These are phyloP conservation scores for Monilinia fructigena DNA, from an alignment of 2,329 filamentous ascomycete species.

Conservation along the genomic window DNA sequence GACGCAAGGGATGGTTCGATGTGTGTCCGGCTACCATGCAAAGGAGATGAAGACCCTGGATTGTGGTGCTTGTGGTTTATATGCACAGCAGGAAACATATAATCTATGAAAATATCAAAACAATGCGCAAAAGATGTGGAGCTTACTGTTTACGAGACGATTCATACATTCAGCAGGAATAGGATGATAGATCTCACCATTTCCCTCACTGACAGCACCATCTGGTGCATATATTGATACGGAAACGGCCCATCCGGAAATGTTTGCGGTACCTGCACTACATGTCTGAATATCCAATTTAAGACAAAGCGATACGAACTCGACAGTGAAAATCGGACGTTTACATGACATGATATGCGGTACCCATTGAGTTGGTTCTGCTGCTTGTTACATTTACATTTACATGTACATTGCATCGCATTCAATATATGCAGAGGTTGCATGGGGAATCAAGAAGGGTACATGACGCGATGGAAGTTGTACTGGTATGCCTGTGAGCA, in stretches of 20 bases:
- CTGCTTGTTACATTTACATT: not conserved
- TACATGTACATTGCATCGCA: constrained; percentile 3
- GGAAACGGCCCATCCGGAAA: not conserved
- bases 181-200: not conserved
- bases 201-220: not conserved
- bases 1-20: not conserved
- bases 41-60: not conserved
- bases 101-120: not conserved
- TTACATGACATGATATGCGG: not conserved
- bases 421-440: constrained; percentile 11
- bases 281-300: not conserved
- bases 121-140: not conserved
- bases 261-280: not conserved
- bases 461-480: not conserved
- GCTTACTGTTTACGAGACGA: not conserved
- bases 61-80: not conserved
- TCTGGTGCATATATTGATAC: not conserved
- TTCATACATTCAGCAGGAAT: not conserved
- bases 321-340: not conserved
- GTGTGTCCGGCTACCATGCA: constrained; percentile 3
- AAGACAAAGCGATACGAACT: not conserved
- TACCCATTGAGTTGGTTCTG: not conserved
- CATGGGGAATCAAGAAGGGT: not conserved
- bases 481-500: not conserved
- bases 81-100: not conserved